Base-by-base conservation (phyloP, 1,139 yeast species). In the Debaryomyces udenii region DNA sequence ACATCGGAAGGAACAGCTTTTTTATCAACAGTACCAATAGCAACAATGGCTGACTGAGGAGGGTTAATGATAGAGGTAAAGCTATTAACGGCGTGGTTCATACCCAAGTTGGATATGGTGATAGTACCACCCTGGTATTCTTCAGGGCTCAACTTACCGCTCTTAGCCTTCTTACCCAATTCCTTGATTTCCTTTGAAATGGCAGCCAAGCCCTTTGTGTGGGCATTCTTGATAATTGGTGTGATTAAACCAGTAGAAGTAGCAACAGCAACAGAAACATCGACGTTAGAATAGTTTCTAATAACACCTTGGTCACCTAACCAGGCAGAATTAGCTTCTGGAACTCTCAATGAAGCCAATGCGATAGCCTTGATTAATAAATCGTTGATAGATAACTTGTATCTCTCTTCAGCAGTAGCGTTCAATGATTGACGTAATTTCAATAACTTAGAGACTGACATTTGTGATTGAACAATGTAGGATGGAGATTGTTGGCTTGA, bases 121-220 rank as follows among this genome's bases (percentile, higher is more conserved):
- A 93, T 88, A 55, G 99, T 91, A 63, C 99, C 99, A 59, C 99
- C 99, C 78, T 89, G 96, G 82, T 86, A 94, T 74, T 93, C 99
- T 67, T 89, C 96, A 49, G 99, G 99, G 53, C 72, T 64, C 64
- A 93, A 82, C 76, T 91, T 93, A 70, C 90, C 91, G 48, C 79
- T 89, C 71, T 93, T 90, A 49, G 99, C 99, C 71, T 94, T 89
- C 78, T 88, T 87, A 57, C 96, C 99, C 57, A 93, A 80, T 57
- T 86, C 96, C 77, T 93, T 93, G 58, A 89, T 81, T 66, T 86
- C 90, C 50, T 68, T 66, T 34, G 98, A 91, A 61, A 93, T 93
- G 32, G 81, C 59, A 40, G 83, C 79, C 49, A 93, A 79, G 33
- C 99, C 99, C 77, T 86, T 88, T 51, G 84, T 57, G 62, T 93